Percentiles rank a stretch among this genome's conserved stretches.
These are phyloP conservation scores for Leishmania braziliensis DNA, from an alignment of 208 protist species.

Conservation along the genomic window DNA sequence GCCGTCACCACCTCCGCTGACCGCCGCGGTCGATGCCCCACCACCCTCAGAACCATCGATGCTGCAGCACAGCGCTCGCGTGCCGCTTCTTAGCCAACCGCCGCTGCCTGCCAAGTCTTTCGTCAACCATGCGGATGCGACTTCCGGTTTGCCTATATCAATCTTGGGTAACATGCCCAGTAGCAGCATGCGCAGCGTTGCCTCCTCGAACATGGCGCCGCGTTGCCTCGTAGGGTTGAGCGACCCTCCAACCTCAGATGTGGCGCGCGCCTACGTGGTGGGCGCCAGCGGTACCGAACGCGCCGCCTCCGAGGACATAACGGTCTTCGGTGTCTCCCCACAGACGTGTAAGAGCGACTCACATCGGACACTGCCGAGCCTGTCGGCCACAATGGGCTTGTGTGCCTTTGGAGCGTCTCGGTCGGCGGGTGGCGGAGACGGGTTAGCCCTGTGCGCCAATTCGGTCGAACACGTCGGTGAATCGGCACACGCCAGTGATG, in stretches of 20 bases:
- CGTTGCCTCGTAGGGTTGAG: constrained; percentile 9
- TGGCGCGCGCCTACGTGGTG: constrained; percentile 7
- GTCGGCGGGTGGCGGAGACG: not conserved
- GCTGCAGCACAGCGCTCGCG: not conserved
- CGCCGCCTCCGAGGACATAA: not conserved
- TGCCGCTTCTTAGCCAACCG: not conserved
- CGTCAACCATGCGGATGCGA: not conserved
- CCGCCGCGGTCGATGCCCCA: not conserved
- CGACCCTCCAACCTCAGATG: constrained; percentile 5
- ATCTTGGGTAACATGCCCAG: not conserved
- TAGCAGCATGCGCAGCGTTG: not conserved
- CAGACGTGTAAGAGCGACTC: constrained; percentile 22
- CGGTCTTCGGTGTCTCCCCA: constrained; percentile 3
- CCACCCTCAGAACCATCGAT: not conserved
- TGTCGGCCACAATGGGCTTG: constrained; percentile 9
- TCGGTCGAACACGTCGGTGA: not conserved
- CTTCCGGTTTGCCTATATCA: not conserved
- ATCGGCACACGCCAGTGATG: not conserved
- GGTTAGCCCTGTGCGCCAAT: not conserved
- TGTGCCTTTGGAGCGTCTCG: not conserved
- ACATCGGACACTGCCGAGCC: constrained; percentile 15
- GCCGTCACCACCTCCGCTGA: not conserved
- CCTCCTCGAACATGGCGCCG: constrained; percentile 9
- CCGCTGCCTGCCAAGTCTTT: not conserved
- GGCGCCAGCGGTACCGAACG: not conserved